These are phyloP conservation scores for Asclepias syriaca DNA, from an alignment of 257 asterid species.

Conservation along the genomic window DNA sequence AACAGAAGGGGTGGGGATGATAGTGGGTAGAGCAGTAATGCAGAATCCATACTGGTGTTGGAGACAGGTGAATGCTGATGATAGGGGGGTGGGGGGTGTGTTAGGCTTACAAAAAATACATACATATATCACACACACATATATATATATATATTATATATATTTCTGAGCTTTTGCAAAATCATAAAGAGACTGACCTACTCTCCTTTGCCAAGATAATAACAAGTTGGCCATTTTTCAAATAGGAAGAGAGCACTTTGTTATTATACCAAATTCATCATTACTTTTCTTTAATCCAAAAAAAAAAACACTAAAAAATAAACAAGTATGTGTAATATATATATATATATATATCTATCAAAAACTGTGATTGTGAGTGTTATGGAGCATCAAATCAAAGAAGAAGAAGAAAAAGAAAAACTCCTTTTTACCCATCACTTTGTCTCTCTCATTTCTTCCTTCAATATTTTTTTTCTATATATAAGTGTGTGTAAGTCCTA, in stretches of 20 bases:
- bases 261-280: constrained; percentile 20
- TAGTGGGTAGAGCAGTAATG: constrained; percentile 19
- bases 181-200: constrained; percentile 10
- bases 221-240: constrained; percentile 30
- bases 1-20: constrained; percentile 3
- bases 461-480: constrained; percentile 18
- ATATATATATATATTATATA: neutral
- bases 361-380: constrained; percentile 23
- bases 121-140: too few species aligned
- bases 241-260: constrained; percentile 31
- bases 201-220: constrained; percentile 11
- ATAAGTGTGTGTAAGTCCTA: too few species aligned
- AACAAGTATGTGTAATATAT: neutral
- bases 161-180: constrained; percentile 3
- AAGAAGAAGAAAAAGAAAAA: constrained; percentile 4
- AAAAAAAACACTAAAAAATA: neutral
- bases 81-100: constrained; percentile 12
- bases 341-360: neutral
- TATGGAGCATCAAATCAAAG: constrained; percentile 33
- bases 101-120: too few species aligned
- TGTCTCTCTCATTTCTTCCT: constrained; percentile 18
- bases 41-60: constrained; percentile 19
- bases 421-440: constrained; percentile 41
- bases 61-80: constrained; percentile 12
- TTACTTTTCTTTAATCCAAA: neutral